These are phyloP conservation scores for Chytridium lagenaria DNA, from an alignment of 371 early-diverging fungal species.

Conservation along the genomic window DNA sequence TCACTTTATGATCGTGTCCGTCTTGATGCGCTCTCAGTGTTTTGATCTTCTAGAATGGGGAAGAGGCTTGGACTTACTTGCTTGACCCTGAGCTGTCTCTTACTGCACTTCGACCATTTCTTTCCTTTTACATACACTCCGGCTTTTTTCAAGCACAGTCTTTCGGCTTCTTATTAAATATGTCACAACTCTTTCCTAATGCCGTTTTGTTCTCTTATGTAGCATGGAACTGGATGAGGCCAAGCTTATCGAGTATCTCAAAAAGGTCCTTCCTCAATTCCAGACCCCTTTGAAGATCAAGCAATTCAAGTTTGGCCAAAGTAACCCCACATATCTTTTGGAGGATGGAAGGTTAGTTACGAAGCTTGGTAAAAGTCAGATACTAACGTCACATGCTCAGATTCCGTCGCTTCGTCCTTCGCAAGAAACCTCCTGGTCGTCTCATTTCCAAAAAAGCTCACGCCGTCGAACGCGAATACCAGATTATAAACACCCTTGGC, in stretches of 20 bases:
- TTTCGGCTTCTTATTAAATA: no score
- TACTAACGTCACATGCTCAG: background rate
- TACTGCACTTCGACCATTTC: no score
- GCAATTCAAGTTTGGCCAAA: constrained; percentile 89
- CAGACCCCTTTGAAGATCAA: constrained; percentile 68
- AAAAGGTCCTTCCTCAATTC: constrained; percentile 45
- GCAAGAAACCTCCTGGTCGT: constrained; percentile 91
- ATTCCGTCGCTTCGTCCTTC: constrained; percentile 71
- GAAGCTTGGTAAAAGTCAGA: constrained; percentile 27
- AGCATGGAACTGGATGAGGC: constrained; percentile 58
- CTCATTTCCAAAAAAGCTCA: constrained; percentile 86
- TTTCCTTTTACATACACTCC: no score
- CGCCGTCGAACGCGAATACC: constrained; percentile 91
- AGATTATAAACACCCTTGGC: constrained; percentile 78
- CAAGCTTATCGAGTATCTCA: constrained; percentile 57
- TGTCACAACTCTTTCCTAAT: no score
- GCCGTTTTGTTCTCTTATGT: background rate
- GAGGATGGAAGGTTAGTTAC: constrained; percentile 37
- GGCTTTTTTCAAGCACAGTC: no score
- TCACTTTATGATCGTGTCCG: no score
- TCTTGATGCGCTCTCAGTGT: no score
- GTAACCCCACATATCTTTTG: constrained; percentile 87
- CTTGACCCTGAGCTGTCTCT: no score
- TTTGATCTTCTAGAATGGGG: no score
- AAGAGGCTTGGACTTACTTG: no score